Evolutionary conservation across 2,329 filamentous ascomycete species (phyloP), one percentile per base, ranked within the genome.

Genomic region (Beauveria australis): DNA sequence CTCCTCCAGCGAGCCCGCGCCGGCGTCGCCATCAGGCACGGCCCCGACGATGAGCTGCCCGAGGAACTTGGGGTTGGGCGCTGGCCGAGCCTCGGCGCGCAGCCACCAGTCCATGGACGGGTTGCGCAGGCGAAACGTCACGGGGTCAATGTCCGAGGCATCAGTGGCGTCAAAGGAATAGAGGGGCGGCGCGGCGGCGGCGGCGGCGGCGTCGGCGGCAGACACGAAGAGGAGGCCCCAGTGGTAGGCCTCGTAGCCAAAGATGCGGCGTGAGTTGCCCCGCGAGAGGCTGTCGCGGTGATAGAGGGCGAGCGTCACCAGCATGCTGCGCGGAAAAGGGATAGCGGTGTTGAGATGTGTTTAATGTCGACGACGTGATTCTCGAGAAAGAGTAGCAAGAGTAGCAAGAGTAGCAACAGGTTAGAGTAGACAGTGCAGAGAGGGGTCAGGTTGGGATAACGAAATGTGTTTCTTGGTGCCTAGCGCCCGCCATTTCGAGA

Each of bases 61-160:
- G 7, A 73, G 33, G 0, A 71, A 64, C 61, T 72, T 72, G 2
- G 18, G 9, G 53, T 60, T 65, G 16, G 62, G 54, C 3, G 18
- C n/a, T 33, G 64, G 62, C 26, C 69, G 62, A 4, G 66, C 53
- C 16, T 66, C 61, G 43, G 61, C 30, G 12, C 66, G 64, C 24
- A 70, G 65, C 68, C 67, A 68, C 71, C 70, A 73, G 53, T 69
- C 65, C 69, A 73, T 71, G 41, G 62, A 64, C 16, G 71, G 72
- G 48, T 73, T 73, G 3, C 49, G 64, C 66, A 72, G 63, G 51
- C 70, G 66, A 6, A 69, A 71, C 1, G 70, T 72, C 6, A 64
- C 62, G 1, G 66, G 67, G 58, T 73, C 66, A 57, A 72, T 69
- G 7, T 68, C 63, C 1, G 66, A 68, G 51, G 64, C 52, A 52